Evolutionary conservation across 2,329 filamentous ascomycete species (phyloP).

Genomic region (Myrmaecium sp.): DNA sequence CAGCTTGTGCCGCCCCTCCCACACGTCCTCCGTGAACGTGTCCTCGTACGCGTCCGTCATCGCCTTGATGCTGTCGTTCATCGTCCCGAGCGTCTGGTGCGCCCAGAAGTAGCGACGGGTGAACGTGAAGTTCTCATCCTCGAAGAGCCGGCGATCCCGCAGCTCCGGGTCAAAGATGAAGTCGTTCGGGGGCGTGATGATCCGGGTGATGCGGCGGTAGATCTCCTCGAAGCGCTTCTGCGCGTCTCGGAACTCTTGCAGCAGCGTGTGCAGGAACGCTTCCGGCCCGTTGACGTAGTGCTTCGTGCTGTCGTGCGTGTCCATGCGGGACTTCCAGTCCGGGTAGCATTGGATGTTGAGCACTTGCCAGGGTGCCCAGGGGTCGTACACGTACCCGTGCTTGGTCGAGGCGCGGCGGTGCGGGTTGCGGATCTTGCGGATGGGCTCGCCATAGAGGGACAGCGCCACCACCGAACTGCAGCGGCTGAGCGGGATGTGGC

Average conservation of each 20-base stretch:
- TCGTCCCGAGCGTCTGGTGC: slow-evolving; percentile 41
- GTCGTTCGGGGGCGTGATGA: slow-evolving; percentile 41
- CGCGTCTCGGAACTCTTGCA: slow-evolving; percentile 44
- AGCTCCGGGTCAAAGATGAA: slow-evolving; percentile 42
- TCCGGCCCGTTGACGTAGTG: slow-evolving; percentile 44
- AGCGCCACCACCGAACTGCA: slow-evolving; percentile 44
- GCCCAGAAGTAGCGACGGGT: slow-evolving; percentile 47
- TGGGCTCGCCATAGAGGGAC: slow-evolving; percentile 35
- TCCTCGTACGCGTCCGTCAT: slow-evolving; percentile 41
- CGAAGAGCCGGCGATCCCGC: slow-evolving; percentile 42
- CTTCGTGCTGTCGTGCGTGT: slow-evolving; percentile 37
- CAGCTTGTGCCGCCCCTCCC: slow-evolving; percentile 36
- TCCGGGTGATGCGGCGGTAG: slow-evolving; percentile 37
- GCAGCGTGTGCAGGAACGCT: slow-evolving; percentile 41
- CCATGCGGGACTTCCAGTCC: slow-evolving; percentile 39
- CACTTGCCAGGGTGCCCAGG: slow-evolving; percentile 44
- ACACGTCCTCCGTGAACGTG: slow-evolving; percentile 42
- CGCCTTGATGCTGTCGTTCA: slow-evolving; percentile 41
- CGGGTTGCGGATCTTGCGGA: slow-evolving; percentile 32
- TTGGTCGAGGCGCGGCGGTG: slow-evolving; percentile 30
- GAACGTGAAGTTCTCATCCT: slow-evolving; percentile 44
- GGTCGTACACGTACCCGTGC: slow-evolving; percentile 38
- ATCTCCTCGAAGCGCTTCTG: slow-evolving; percentile 40
- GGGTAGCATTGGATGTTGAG: slow-evolving; percentile 42
- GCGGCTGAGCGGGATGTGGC: slow-evolving; percentile 41